Percentiles rank a stretch among this genome's conserved stretches.
These are phyloP conservation scores for Rhipidocladum racemiflorum DNA, from an alignment of 176 grass and related monocot species.

Conservation along the genomic window DNA sequence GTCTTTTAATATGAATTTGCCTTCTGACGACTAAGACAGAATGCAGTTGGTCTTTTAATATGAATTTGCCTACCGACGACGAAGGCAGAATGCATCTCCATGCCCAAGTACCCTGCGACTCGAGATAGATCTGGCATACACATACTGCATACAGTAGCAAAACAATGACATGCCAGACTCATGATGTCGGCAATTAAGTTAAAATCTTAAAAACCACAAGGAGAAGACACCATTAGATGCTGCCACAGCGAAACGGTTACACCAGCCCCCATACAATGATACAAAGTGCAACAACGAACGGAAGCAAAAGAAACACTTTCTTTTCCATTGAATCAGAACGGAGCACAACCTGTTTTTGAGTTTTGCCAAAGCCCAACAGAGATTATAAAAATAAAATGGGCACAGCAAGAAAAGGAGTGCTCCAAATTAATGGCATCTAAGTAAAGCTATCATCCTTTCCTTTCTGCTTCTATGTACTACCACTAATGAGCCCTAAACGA, in stretches of 20 bases:
- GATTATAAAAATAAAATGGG: constrained; percentile 40
- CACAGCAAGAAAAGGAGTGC: constrained; percentile 50
- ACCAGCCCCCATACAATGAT: no score
- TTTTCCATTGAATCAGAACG: constrained; percentile 48
- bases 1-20: no score
- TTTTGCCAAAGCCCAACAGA: constrained; percentile 35
- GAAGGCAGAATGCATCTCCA: no score
- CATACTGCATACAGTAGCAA: no score
- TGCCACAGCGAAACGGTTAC: neutral
- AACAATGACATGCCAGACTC: neutral
- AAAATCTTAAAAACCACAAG: no score
- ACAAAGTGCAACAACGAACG: neutral
- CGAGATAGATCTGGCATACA: no score
- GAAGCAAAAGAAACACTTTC: constrained; percentile 22
- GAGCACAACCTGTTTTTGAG: constrained; percentile 50
- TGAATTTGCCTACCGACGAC: no score
- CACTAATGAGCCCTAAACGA: constrained; percentile 22
- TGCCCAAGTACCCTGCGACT: no score
- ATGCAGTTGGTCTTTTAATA: no score
- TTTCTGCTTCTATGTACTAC: constrained; percentile 63
- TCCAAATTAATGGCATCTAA: constrained; percentile 57
- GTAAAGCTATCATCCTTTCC: constrained; percentile 54
- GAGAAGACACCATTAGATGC: neutral
- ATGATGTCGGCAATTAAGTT: neutral
- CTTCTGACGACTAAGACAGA: no score